Evolutionary conservation across 257 asterid genomes (phyloP), one percentile per base, ranked within the genome.

Genomic region (Cruciata laevipes): DNA sequence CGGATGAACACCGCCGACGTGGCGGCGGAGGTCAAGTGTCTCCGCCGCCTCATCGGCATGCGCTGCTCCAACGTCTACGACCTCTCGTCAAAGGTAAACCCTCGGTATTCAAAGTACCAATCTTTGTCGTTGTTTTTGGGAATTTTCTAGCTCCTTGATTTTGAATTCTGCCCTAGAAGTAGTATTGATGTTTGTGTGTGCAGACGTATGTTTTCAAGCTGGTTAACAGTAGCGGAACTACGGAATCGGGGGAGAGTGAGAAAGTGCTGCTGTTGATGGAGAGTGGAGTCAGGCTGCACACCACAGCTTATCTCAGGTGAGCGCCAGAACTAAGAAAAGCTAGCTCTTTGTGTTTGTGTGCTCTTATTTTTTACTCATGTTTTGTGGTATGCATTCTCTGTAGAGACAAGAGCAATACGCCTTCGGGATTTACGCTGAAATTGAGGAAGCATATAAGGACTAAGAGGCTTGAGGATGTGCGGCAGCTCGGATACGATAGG

Each of bases 1-100:
- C 94, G 99, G 70, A 93, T 93, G 97, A 93, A 93, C 83, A 90
- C 97, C 30, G 99, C 99, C 55, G 99, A 93, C 72, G 99, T 93
- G 83, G 97, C 97, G 78, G 99, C 97, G 66, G 97, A 93, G 87
- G 97, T 93, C 44, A 93, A 90, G 83, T 93, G 97, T 70, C 84
- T 93, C 76, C 95, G 97, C 71, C 91, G 85, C 63, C 78, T 93
- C 61, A 93, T 93, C 60, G 99, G 99, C 66, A 93, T 93, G 99
- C 99, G 99, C 35, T 90, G 97, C 81, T 90, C 99, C 69, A 93
- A 93, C 62, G 95, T 93, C 49, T 93, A 93, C 77, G 97, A 93
- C 79, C 94, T 93, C 72, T 85, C 97, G 67, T 91, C 97, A 0
- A 93, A 88, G 95, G 97, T 85, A 73, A 73, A 23, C 27, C 21